These are phyloP conservation scores for Puccinia novopanici DNA, from an alignment of 1,284 basidiomycete genomes.

Conservation along the genomic window DNA sequence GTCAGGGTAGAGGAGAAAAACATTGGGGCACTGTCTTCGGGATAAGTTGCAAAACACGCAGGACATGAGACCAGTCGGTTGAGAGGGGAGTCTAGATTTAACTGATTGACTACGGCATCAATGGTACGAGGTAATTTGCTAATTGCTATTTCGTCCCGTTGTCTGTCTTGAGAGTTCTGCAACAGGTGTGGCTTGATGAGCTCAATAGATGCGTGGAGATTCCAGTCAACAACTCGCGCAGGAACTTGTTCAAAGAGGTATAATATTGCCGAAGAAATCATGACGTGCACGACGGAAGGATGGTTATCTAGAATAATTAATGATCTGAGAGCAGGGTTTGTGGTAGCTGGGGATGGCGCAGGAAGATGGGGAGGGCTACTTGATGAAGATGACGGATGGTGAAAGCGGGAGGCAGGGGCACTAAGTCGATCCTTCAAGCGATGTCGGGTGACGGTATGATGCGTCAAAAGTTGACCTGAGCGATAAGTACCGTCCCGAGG, in stretches of 20 bases:
- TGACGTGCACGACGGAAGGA: background rate
- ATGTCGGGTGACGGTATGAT: background rate
- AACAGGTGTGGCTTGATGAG: background rate
- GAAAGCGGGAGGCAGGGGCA: background rate
- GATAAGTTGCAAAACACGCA: slow-evolving; percentile 7
- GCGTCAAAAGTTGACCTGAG: background rate
- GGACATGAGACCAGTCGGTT: background rate
- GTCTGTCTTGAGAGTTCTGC: background rate
- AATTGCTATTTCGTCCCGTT: background rate
- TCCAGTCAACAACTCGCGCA: background rate
- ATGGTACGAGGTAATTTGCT: background rate
- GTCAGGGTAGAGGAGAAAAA: slow-evolving; percentile 8
- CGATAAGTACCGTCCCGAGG: background rate
- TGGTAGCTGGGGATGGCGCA: background rate
- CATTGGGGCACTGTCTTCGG: background rate
- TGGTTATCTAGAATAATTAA: background rate
- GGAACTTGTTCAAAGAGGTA: background rate
- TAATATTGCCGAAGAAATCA: background rate
- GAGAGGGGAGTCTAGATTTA: background rate
- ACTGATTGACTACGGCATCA: background rate
- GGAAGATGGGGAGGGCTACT: background rate
- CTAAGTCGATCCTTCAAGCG: background rate
- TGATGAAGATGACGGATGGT: background rate
- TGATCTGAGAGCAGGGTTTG: no score
- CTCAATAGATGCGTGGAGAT: background rate